phyloP scores from a whole-genome alignment of 345 rosid species.

The Conringia planisiliqua region DNA sequence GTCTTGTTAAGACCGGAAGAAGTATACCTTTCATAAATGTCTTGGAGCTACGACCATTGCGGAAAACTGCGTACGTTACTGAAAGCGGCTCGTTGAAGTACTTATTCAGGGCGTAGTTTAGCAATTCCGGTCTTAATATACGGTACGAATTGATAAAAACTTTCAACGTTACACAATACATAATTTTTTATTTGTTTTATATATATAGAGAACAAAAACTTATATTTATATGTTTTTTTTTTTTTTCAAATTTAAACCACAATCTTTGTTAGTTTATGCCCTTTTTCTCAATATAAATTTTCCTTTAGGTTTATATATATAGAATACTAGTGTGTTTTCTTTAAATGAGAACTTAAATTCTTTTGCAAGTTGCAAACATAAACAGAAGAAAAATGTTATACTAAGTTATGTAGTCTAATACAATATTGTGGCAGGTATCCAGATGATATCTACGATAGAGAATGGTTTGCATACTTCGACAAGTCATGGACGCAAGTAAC shows the following conservation, averaged over 20 bases:
- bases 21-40: slow-evolving; percentile 26
- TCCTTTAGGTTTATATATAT: no score
- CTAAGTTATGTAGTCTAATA: no score
- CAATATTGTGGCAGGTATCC: slow-evolving; percentile 13
- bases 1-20: slow-evolving; percentile 29
- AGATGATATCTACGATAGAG: slow-evolving; percentile 17
- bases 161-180: not conserved
- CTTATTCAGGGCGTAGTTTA: slow-evolving; percentile 6
- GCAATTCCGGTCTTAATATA: slow-evolving; percentile 1
- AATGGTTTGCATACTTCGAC: not conserved
- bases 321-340: no score
- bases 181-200: not conserved
- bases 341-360: no score
- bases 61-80: slow-evolving; percentile 8
- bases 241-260: no score
- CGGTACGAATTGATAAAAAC: not conserved
- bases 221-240: no score
- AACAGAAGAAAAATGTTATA: no score
- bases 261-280: no score
- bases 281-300: no score
- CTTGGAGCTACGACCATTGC: slow-evolving; percentile 32
- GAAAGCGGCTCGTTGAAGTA: slow-evolving; percentile 17
- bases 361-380: not conserved
- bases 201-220: no score
- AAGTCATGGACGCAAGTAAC: slow-evolving; percentile 11